Percentiles rank a stretch among this genome's conserved stretches.
These are phyloP conservation scores for Henckelia pumila DNA, from an alignment of 257 asterid genomes.

Conservation along the genomic window DNA sequence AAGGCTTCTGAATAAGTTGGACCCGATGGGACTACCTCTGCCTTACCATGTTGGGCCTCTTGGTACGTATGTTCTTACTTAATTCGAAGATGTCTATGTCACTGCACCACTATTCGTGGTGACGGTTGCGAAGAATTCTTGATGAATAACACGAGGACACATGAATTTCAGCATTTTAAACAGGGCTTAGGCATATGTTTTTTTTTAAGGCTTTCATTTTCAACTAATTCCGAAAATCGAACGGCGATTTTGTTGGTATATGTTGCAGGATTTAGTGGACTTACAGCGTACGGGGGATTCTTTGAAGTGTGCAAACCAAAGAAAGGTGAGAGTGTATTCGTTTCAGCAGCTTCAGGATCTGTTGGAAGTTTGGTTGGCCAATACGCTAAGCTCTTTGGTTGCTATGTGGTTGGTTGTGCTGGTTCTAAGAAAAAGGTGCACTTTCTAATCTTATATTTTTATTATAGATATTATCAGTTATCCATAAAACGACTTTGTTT, in stretches of 20 bases:
- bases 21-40: constrained; percentile 54
- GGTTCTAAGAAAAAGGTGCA: constrained; percentile 54
- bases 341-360: constrained; percentile 81
- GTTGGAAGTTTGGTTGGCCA: constrained; percentile 78
- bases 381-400: constrained; percentile 64
- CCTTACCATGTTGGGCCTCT: constrained; percentile 59
- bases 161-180: too few relatives aligned
- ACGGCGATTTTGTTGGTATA: too few relatives aligned
- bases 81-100: too few relatives aligned
- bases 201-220: too few relatives aligned
- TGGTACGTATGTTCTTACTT: constrained; percentile 26
- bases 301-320: constrained; percentile 60
- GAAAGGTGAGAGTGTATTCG: constrained; percentile 66
- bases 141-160: too few relatives aligned
- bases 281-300: constrained; percentile 73
- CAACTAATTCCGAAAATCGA: too few relatives aligned
- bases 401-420: constrained; percentile 73
- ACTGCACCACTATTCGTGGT: too few relatives aligned
- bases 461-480: too few relatives aligned
- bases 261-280: constrained; percentile 57
- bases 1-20: constrained; percentile 57
- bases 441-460: too few relatives aligned
- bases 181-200: too few relatives aligned
- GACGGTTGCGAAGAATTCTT: too few relatives aligned
- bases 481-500: too few relatives aligned